phyloP scores from a whole-genome alignment of 495 filamentous ascomycete species.

The Hypoxylon lienhwacheense region DNA sequence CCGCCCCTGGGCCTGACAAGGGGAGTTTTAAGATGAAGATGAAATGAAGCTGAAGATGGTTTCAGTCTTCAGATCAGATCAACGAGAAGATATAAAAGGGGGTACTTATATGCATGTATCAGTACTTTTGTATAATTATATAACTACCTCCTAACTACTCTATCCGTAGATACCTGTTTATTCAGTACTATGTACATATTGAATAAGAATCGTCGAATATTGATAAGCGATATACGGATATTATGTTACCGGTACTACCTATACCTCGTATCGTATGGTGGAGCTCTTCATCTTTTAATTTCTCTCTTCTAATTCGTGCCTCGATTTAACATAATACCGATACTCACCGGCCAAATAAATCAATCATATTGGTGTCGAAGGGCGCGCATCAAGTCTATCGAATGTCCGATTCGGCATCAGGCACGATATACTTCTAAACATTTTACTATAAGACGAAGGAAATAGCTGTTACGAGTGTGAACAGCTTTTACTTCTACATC shows the following conservation, averaged over 20 bases:
- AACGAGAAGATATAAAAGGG: too few species aligned
- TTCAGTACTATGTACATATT: too few species aligned
- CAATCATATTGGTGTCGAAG: constrained; percentile 12
- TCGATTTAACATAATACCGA: too few species aligned
- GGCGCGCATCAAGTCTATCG: constrained; percentile 13
- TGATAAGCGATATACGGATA: too few species aligned
- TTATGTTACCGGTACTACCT: neutral
- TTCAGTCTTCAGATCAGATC: too few species aligned
- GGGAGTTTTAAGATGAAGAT: constrained; percentile 35
- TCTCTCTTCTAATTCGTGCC: too few species aligned
- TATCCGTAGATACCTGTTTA: too few species aligned
- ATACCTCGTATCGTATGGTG: neutral
- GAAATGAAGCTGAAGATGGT: constrained; percentile 37
- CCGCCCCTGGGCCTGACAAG: constrained; percentile 1
- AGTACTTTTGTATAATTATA: too few species aligned
- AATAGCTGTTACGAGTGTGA: neutral
- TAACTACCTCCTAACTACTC: too few species aligned
- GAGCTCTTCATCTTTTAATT: neutral
- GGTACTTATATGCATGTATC: too few species aligned
- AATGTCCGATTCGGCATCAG: constrained; percentile 10
- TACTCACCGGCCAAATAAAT: too few species aligned
- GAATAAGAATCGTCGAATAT: too few species aligned
- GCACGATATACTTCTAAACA: neutral
- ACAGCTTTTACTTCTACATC: neutral
- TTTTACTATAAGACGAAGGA: constrained; percentile 2